Conservation (phyloP, 1,284 basidiomycete genomes). For the Ganoderma meredithae region DNA sequence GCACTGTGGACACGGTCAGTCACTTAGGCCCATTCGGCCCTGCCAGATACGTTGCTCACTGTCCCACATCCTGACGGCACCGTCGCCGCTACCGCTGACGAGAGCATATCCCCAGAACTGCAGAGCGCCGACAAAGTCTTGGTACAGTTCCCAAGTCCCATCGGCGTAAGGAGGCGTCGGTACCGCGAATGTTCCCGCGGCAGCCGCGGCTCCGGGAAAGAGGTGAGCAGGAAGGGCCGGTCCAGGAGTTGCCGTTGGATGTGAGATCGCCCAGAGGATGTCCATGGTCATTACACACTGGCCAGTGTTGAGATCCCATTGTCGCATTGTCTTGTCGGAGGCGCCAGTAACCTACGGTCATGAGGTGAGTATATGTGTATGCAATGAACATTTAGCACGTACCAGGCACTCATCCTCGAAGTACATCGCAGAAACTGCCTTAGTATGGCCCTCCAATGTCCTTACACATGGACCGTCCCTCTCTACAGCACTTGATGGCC, state of each 20-base stretch:
- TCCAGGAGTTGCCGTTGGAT: slow-evolving; percentile 64
- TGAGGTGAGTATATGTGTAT: slow-evolving; percentile 7
- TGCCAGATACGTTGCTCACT: slow-evolving; percentile 63
- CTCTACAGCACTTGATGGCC: slow-evolving; percentile 37
- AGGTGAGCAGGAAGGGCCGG: slow-evolving; percentile 50
- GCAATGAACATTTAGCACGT: slow-evolving; percentile 35
- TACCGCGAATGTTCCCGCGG: slow-evolving; percentile 76
- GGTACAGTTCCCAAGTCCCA: slow-evolving; percentile 94
- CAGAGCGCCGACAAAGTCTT: slow-evolving; percentile 96
- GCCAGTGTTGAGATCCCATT: slow-evolving; percentile 97
- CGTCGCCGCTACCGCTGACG: slow-evolving; percentile 96
- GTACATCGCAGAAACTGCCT: slow-evolving; percentile 91
- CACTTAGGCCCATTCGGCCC: slow-evolving; percentile 7
- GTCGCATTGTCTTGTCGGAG: slow-evolving; percentile 96
- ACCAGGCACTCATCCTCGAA: slow-evolving; percentile 95
- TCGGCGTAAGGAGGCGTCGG: slow-evolving; percentile 90
- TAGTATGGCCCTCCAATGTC: slow-evolving; percentile 90
- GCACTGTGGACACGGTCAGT: slow-evolving; percentile 65
- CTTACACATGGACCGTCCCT: slow-evolving; percentile 68
- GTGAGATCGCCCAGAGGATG: slow-evolving; percentile 98
- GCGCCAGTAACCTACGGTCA: slow-evolving; percentile 87
- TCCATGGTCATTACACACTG: slow-evolving; percentile 99
- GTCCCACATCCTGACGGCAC: slow-evolving; percentile 99
- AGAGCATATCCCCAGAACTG: slow-evolving; percentile 99
- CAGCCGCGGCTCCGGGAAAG: slow-evolving; percentile 63